Conservation (phyloP, 75 land plant genomes). For the Picea glauca region DNA sequence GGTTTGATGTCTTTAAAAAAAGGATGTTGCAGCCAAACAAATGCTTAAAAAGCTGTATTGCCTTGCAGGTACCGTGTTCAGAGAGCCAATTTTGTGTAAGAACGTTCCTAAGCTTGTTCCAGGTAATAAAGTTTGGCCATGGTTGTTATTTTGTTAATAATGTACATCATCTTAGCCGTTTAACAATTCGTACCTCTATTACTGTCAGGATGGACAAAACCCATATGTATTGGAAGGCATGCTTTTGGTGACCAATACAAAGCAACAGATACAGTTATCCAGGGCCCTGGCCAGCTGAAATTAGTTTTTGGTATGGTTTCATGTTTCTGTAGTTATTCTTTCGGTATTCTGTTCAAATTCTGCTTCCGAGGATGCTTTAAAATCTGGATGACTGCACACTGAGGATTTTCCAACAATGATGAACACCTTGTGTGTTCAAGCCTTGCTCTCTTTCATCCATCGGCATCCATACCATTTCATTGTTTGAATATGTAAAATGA, state of each 20-base stretch:
- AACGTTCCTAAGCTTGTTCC: constrained; percentile 90
- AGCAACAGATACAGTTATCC: constrained; percentile 83
- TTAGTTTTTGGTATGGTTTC: constrained; percentile 68
- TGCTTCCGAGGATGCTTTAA: background rate
- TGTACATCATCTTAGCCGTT: background rate
- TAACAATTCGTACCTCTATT: background rate
- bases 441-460: background rate
- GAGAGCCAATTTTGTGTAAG: constrained; percentile 97
- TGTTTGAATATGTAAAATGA: background rate
- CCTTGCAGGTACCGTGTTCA: constrained; percentile 87
- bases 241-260: constrained; percentile 98
- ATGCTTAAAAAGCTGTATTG: background rate
- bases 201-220: constrained; percentile 82
- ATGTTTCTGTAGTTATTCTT: background rate
- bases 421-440: background rate
- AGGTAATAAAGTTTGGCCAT: constrained; percentile 34
- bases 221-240: constrained; percentile 98
- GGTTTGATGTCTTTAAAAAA: background rate
- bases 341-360: background rate
- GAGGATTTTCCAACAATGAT: background rate
- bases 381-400: background rate
- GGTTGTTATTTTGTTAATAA: background rate
- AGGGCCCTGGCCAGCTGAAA: constrained; percentile 85
- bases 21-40: background rate
- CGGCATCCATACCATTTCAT: background rate